Evolutionary conservation across 305 asterid species (phyloP), one percentile per base, ranked within the genome.

Genomic region (Fraxinus ornus): DNA sequence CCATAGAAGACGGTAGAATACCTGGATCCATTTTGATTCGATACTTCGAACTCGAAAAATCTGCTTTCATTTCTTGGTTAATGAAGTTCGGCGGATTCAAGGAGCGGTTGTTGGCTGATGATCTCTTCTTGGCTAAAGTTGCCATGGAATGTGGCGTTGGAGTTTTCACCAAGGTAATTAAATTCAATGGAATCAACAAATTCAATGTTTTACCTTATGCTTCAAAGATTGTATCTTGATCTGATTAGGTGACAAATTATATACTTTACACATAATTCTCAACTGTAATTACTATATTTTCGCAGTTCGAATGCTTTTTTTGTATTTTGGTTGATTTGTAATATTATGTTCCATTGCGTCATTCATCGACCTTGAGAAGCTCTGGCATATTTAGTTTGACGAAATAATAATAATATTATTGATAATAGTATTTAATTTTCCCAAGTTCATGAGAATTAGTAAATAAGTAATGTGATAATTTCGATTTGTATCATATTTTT

Each of bases 41-140:
- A 84, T 95, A 84, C 77, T 88, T 95, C 17, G 94, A 90, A 83
- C 91, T 95, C 22, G 97, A 94, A 66, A 95, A 88, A 73, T 91
- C 96, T 0, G 88, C 91, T 15, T 78, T 91, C 2, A 57, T 94
- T 13, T 83, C 92, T 2, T 94, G 99, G 98, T 82, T 95, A 77
- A 89, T 94, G 90, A 85, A 64, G 19, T 95, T 94, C 70, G 94
- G 92, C 32, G 98, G 99, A 24, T 95, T 94, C 84, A 95, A 90
- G 92, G 99, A 95, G 89, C 87, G 99, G 86, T 88, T 95, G 84
- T 85, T 95, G 91, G 99, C 99, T 37, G 99, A 95, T 85, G 99
- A 95, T 91, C 92, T 95, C 75, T 95, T 95, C 88, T 85, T 95
- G 86, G 91, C 97, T 57, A 95, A 95, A 86, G 86, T 95, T 73